Evolutionary conservation across 106 monocot species (phyloP).

Genomic region (Phalaenopsis aphrodite): DNA sequence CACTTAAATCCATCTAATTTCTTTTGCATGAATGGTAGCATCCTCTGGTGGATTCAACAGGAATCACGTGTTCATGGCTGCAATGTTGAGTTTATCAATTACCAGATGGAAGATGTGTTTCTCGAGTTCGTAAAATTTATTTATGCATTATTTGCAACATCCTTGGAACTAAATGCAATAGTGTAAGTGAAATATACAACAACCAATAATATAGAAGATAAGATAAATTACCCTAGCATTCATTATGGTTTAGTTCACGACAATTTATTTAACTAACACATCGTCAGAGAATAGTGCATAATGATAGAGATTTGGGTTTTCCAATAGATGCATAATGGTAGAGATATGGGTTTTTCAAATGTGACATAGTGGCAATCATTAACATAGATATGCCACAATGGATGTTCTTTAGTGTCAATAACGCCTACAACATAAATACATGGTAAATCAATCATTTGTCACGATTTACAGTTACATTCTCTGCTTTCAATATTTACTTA

Average conservation of each 20-base stretch:
- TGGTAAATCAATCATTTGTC: too few relatives aligned
- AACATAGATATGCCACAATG: too few relatives aligned
- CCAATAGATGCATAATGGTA: slow-evolving; percentile 7
- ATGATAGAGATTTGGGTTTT: slow-evolving; percentile 57
- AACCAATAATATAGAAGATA: neutral
- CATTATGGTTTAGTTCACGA: slow-evolving; percentile 75
- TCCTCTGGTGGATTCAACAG: slow-evolving; percentile 64
- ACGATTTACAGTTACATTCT: too few relatives aligned
- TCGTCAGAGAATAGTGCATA: slow-evolving; percentile 83
- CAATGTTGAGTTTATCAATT: slow-evolving; percentile 76
- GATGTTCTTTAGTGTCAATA: too few relatives aligned
- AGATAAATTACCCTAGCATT: slow-evolving; percentile 50
- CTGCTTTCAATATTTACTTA: too few relatives aligned
- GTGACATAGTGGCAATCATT: too few relatives aligned
- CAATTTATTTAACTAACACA: slow-evolving; percentile 70
- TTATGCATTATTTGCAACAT: neutral
- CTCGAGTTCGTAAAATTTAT: slow-evolving; percentile 53
- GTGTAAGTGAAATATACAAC: neutral
- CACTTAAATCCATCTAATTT: slow-evolving; percentile 77
- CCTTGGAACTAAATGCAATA: neutral
- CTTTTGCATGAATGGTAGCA: slow-evolving; percentile 65
- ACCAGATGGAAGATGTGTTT: slow-evolving; percentile 80
- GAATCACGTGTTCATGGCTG: slow-evolving; percentile 89
- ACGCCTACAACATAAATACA: too few relatives aligned
- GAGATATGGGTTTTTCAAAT: too few relatives aligned